phyloP scores from a whole-genome alignment of 2,329 filamentous ascomycete genomes.

The Diaporthe ampelina region DNA sequence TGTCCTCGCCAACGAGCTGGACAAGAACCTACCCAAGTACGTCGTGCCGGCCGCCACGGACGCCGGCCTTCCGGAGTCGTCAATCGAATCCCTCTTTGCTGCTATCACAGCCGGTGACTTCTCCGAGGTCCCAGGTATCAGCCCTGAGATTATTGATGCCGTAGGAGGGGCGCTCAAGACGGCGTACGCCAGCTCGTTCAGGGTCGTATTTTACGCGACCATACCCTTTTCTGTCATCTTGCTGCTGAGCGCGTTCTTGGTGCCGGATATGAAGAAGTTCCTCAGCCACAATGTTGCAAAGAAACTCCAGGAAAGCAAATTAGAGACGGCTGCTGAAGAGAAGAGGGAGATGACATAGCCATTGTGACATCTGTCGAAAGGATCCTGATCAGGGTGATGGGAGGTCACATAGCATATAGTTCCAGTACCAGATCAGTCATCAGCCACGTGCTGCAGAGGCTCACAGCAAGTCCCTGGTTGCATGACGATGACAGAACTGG shows the following conservation, averaged over 20 bases:
- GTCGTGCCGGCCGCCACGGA: conserved; percentile 52
- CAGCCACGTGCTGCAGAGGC: too few relatives aligned
- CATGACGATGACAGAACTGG: background rate
- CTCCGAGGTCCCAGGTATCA: conserved; percentile 53
- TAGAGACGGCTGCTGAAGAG: background rate
- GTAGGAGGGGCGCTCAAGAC: conserved; percentile 53
- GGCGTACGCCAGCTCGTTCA: conserved; percentile 60
- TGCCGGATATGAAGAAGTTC: conserved; percentile 59
- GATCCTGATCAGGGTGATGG: too few relatives aligned
- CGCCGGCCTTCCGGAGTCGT: conserved; percentile 53
- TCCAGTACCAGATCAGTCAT: too few relatives aligned
- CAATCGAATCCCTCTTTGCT: conserved; percentile 51
- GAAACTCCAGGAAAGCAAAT: conserved; percentile 52
- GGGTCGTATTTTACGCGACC: conserved; percentile 57
- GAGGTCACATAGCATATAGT: too few relatives aligned
- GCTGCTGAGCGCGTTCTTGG: conserved; percentile 54
- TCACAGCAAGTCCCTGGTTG: too few relatives aligned
- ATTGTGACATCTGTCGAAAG: background rate
- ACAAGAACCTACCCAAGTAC: conserved; percentile 50
- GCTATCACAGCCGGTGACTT: conserved; percentile 51
- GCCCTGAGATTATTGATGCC: conserved; percentile 49
- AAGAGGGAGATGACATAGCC: background rate
- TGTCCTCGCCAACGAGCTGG: conserved; percentile 54
- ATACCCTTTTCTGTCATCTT: conserved; percentile 57
- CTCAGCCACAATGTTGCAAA: conserved; percentile 60